phyloP scores from a whole-genome alignment of 495 filamentous ascomycete species.

The Achaetomiella virescens region DNA sequence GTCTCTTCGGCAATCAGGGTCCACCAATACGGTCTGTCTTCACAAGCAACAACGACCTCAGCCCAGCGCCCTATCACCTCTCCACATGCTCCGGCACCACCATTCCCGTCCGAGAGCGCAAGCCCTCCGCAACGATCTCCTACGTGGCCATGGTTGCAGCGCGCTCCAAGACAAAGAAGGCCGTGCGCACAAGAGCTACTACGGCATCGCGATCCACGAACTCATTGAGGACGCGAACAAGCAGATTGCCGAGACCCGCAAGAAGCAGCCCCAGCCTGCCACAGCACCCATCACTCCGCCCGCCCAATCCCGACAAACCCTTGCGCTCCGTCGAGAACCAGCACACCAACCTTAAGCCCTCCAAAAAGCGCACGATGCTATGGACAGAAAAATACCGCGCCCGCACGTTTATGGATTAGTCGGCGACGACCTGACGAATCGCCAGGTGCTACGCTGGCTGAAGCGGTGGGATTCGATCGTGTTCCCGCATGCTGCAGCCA shows the following conservation, averaged over 20 bases:
- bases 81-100: slow-evolving; percentile 62
- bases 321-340: slow-evolving; percentile 33
- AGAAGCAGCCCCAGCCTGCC: slow-evolving; percentile 5
- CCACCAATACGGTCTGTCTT: slow-evolving; percentile 1
- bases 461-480: slow-evolving; percentile 92
- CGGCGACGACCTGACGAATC: slow-evolving; percentile 90
- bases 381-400: slow-evolving; percentile 94
- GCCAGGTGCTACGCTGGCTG: slow-evolving; percentile 85
- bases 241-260: slow-evolving; percentile 33
- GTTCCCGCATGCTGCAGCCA: slow-evolving; percentile 61
- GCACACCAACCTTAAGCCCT: slow-evolving; percentile 34
- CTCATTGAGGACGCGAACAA: slow-evolving; percentile 64
- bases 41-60: background rate
- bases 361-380: slow-evolving; percentile 46
- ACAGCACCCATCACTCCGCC: slow-evolving; percentile 24
- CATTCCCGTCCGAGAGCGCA: slow-evolving; percentile 49
- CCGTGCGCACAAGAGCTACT: slow-evolving; percentile 74
- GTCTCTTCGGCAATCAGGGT: slow-evolving; percentile 20
- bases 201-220: slow-evolving; percentile 82
- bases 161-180: slow-evolving; percentile 63
- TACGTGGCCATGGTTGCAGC: slow-evolving; percentile 65
- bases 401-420: slow-evolving; percentile 85
- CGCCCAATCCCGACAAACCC: slow-evolving; percentile 22
- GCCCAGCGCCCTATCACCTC: slow-evolving; percentile 38
- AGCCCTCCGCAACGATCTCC: slow-evolving; percentile 41